Base-by-base conservation (phyloP, 164 flowering plant species). In the Litsea cubeba region DNA sequence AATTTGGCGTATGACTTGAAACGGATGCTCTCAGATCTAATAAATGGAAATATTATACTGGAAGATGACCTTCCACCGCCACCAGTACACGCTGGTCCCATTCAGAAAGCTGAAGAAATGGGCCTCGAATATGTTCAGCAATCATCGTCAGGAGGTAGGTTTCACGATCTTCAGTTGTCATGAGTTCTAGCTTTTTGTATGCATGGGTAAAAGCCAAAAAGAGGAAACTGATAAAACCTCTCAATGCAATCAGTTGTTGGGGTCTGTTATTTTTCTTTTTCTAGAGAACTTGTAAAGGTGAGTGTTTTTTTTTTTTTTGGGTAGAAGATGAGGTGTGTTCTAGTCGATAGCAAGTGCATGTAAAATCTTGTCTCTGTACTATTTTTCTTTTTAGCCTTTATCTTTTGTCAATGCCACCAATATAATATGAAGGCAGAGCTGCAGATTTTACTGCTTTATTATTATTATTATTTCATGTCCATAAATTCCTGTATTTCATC, bases 371-470 rank as follows among this genome's bases (percentile, higher is more conserved):
- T 23, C 22, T 2, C 35, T 32, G n/a, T 54, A 28, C 25, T 65
- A 62, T 72, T 73, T 54, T 40, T 70, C 14, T 54, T 60, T 15
- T 49, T 75, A 72, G 78, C 67, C 67, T 69, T 76, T 64, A 70
- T 79, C 68, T 25, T 25, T 23, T 75, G 73, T 69, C 65, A 74
- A 68, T 66, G 65, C 70, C 15, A 23, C 46, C 54, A 57, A 73
- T 67, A 69, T 76, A 58, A 71, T 57, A 69, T 76, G 70, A 77
- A 58, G 75, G 69, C 69, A 73, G 78, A 62, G 79, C 76, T 73
- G 50, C 79, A 76, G 73, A 77, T 18, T 54, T 54, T 54, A 4
- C 60, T 15, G n/a, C n/a, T 0, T 15, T 3, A 54, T 12, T 54
- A 15, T 54, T 5, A 2, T 15, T 15, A 54, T 54, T 54, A 11